Percentiles rank a stretch among this genome's conserved stretches.
These are phyloP conservation scores for Isatis lusitanica DNA, from an alignment of 441 rosid species.

Conservation along the genomic window DNA sequence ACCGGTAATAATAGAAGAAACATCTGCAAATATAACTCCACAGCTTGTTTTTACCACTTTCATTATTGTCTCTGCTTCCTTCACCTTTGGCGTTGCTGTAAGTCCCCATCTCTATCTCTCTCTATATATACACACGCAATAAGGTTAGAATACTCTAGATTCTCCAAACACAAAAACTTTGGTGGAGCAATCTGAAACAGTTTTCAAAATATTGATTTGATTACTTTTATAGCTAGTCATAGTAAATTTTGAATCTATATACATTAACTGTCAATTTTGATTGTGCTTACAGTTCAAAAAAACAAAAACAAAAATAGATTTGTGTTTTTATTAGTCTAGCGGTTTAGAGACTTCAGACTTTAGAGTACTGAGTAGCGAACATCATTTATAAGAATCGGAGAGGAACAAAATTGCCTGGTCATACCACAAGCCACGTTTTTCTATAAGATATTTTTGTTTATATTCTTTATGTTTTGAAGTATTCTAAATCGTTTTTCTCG, in stretches of 20 bases:
- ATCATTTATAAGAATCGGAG: not conserved
- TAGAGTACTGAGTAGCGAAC: not conserved
- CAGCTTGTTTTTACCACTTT: slow-evolving; percentile 35
- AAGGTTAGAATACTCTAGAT: not conserved
- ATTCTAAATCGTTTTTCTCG: no score
- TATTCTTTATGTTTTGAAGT: not conserved
- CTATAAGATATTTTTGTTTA: not conserved
- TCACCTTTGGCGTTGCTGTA: slow-evolving; percentile 40
- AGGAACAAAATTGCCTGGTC: not conserved
- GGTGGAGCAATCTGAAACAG: not conserved
- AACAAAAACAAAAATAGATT: no score
- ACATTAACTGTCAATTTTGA: not conserved
- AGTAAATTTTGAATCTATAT: not conserved
- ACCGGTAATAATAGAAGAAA: not conserved
- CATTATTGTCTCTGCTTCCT: slow-evolving; percentile 43
- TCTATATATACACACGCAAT: not conserved
- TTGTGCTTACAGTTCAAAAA: no score
- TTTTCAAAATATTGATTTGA: not conserved
- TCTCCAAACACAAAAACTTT: not conserved
- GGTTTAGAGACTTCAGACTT: not conserved
- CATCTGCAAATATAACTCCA: slow-evolving; percentile 13
- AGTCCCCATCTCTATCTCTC: not conserved
- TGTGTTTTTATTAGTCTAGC: not conserved
- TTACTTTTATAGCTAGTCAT: not conserved
- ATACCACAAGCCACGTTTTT: not conserved